Evolutionary conservation across 2,329 filamentous ascomycete genomes (phyloP), one percentile per base, ranked within the genome.

Genomic region (Pseudogymnoascus destructans): DNA sequence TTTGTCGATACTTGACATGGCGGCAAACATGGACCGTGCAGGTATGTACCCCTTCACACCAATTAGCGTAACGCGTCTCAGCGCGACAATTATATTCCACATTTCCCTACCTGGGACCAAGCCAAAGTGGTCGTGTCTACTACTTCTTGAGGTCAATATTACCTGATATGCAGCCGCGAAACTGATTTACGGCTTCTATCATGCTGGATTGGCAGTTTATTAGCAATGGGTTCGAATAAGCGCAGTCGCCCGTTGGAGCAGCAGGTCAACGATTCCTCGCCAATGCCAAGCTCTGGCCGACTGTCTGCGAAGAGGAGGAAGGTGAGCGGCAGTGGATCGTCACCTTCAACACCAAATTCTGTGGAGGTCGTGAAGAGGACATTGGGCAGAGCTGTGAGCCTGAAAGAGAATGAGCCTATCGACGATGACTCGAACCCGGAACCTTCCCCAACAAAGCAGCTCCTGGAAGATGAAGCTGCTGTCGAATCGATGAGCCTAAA

Each of bases 341-440:
- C 63, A 1, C 66, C 63, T 7, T 60, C 63, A 42, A 66, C 63
- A 1, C 62, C 65, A 17, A 58, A 60, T 19, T 61, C 62, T 1
- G 59, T 64, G 30, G 56, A 61, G 10, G 58, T 60, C 5, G 59
- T 66, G 6, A 60, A 64, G 3, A 64, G 62, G 9, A 63, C 64
- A 11, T 61, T 63, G 63, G 60, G 5, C 19, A 61, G 3, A 57
- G 40, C 54, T 6, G 46, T 33, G 13, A 9, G 32, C 21, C 7
- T 54, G 19, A 40, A 61, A 19, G 46, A 25, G 32, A 59, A 59
- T 35, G 57, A 21, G 40, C 40, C 27, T 19, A 63, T 63, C 36
- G 66, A 67, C 11, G 58, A 52, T 17, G 46, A 52, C 9, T 17
- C 46, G 15, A 65, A 19, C 64, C 66, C 11, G 61, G 6, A 64